Evolutionary conservation across 257 asterid species (phyloP).

Genomic region (Linderniella brevidens): DNA sequence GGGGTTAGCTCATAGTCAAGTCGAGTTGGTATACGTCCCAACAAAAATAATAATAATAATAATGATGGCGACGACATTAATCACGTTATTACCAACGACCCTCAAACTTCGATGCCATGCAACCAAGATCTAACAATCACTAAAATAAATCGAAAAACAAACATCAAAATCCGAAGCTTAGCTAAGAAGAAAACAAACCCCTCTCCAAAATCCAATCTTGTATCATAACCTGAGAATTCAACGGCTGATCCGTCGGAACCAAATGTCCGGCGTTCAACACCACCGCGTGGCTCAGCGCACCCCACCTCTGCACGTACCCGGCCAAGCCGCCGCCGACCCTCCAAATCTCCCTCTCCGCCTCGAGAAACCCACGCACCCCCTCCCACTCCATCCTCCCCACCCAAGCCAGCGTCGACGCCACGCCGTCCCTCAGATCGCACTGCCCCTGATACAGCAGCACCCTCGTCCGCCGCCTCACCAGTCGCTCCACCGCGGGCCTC

Average conservation of each 20-base stretch:
- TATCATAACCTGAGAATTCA: conserved; percentile 55
- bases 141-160: too few species aligned
- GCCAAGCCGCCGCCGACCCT: conserved; percentile 26
- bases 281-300: conserved; percentile 39
- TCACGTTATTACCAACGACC: too few species aligned
- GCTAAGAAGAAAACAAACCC: conserved; percentile 27
- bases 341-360: conserved; percentile 58
- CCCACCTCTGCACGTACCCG: conserved; percentile 71
- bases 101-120: too few species aligned
- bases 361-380: conserved; percentile 26
- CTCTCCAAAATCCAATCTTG: conserved; percentile 74
- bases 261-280: conserved; percentile 79
- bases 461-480: conserved; percentile 31
- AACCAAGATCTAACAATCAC: too few species aligned
- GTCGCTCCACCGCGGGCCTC: conserved; percentile 42
- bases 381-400: conserved; percentile 59
- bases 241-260: conserved; percentile 68
- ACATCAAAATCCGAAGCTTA: too few species aligned
- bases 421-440: conserved; percentile 59
- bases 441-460: conserved; percentile 71
- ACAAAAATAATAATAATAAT: too few species aligned
- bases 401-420: conserved; percentile 50
- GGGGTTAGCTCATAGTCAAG: too few species aligned
- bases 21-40: too few species aligned
- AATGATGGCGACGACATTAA: too few species aligned